A percentile compares a stretch with the other conserved stretches of the same genome.
These are phyloP conservation scores for Pseudocohnilembus persalinus DNA, from an alignment of 169 alveolate genomes.

Conservation along the genomic window DNA sequence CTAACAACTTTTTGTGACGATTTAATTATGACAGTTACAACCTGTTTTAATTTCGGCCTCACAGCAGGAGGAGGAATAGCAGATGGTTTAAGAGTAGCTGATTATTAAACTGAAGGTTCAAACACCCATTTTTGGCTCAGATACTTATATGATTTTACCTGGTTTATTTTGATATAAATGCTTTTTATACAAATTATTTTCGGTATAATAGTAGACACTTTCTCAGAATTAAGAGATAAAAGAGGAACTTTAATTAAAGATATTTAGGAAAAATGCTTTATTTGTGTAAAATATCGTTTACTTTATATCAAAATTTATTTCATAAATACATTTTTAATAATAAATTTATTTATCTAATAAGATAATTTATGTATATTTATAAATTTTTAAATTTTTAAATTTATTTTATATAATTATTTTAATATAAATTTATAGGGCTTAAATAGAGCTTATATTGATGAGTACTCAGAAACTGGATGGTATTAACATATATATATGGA, in stretches of 20 bases:
- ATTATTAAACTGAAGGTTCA: background rate
- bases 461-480: constrained; percentile 36
- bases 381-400: background rate
- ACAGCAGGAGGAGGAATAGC: constrained; percentile 49
- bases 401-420: background rate
- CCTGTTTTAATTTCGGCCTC: constrained; percentile 36
- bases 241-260: constrained; percentile 29
- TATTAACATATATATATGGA: constrained; percentile 42
- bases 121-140: constrained; percentile 22
- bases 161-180: constrained; percentile 34
- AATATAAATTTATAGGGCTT: background rate
- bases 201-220: constrained; percentile 48
- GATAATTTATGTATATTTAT: background rate
- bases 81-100: constrained; percentile 3
- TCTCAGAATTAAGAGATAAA: constrained; percentile 42
- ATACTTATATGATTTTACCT: constrained; percentile 35
- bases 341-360: too few relatives aligned
- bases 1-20: constrained; percentile 20
- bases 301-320: constrained; percentile 11
- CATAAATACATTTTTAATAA: too few relatives aligned
- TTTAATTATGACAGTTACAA: constrained; percentile 38
- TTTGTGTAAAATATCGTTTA: constrained; percentile 22
- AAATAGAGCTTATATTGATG: constrained; percentile 26
- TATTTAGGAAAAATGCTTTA: constrained; percentile 34
- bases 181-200: constrained; percentile 43